Conservation (phyloP, 129 eudicot species). For the Lonicera japonica region DNA sequence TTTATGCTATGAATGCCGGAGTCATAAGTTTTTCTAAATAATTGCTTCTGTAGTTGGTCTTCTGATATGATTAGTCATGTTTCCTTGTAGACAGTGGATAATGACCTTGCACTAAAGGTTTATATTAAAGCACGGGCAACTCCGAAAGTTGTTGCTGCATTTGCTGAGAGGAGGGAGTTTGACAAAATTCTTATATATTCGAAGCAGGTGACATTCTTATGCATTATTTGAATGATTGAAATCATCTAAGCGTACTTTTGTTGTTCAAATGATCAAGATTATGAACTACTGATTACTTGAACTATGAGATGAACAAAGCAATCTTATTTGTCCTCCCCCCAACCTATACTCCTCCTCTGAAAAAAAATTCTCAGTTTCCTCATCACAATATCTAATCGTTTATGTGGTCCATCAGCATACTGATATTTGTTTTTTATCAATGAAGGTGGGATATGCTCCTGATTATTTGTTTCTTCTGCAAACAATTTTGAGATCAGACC, state of each 20-base stretch:
- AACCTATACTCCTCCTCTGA: too few species aligned
- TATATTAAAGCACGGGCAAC: conserved; percentile 98
- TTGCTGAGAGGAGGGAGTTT: conserved; percentile 95
- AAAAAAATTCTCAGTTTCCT: too few species aligned
- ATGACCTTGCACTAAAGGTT: conserved; percentile 89
- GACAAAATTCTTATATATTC: conserved; percentile 95
- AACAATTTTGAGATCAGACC: conserved; percentile 91
- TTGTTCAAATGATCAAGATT: not conserved
- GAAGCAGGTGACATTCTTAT: conserved; percentile 57
- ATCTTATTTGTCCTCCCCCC: too few species aligned
- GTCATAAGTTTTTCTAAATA: not conserved
- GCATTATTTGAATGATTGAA: not conserved
- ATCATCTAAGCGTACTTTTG: not conserved
- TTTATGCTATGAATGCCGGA: not conserved
- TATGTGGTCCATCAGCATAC: not conserved
- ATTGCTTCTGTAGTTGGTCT: not conserved
- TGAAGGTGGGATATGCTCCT: conserved; percentile 98
- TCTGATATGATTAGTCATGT: not conserved
- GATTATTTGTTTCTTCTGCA: conserved; percentile 96
- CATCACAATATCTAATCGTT: too few species aligned
- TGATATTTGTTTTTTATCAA: conserved; percentile 3
- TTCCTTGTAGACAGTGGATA: conserved; percentile 75
- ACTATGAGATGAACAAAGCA: not conserved
- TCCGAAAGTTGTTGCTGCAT: conserved; percentile 97
- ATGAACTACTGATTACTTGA: not conserved